phyloP scores from a whole-genome alignment of 257 asterid genomes.

The Solanum sitiens region DNA sequence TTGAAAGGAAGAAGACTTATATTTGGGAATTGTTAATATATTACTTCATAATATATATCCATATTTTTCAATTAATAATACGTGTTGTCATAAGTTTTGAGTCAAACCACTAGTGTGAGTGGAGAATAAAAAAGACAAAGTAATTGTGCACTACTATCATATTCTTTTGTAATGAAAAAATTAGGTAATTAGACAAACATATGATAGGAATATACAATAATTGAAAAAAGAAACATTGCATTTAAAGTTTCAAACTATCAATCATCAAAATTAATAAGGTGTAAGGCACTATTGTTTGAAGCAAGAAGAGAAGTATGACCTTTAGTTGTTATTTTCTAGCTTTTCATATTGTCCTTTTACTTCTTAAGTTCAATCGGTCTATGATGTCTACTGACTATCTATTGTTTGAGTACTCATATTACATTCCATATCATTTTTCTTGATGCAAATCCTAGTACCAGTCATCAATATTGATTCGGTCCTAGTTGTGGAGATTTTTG shows the following conservation, averaged over 20 bases:
- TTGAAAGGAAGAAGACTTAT: not conserved
- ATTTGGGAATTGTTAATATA: not conserved
- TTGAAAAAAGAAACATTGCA: too few species aligned
- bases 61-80: not conserved
- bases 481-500: too few species aligned
- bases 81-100: not conserved
- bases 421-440: not conserved
- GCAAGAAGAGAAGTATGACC: not conserved
- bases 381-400: too few species aligned
- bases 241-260: too few species aligned
- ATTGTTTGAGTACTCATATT: too few species aligned
- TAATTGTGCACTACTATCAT: not conserved
- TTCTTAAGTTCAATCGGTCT: too few species aligned
- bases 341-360: too few species aligned
- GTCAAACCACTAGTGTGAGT: not conserved
- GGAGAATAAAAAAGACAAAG: not conserved
- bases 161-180: not conserved
- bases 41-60: not conserved
- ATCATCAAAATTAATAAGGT: too few species aligned
- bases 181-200: not conserved
- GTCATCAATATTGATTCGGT: too few species aligned
- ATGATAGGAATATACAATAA: not conserved
- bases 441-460: not conserved
- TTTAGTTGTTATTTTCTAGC: not conserved
- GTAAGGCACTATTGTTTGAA: too few species aligned